A percentile compares a stretch with the other conserved stretches of the same genome.
phyloP scores from a whole-genome alignment of 768 basidiomycete species.

The Pisolithus marmoratus region DNA sequence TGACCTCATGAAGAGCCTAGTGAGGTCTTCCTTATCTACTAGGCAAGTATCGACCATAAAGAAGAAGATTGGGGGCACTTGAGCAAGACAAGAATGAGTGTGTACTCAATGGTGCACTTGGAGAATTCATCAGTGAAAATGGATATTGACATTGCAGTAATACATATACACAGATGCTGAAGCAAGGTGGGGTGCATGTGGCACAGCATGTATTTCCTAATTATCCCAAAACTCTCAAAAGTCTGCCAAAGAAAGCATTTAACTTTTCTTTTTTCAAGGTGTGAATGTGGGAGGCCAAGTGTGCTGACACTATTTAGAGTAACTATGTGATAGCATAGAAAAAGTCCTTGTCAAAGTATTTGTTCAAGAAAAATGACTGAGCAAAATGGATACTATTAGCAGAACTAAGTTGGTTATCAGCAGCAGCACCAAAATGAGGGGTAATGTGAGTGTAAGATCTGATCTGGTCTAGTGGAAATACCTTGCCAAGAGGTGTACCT shows the following conservation, averaged over 20 bases:
- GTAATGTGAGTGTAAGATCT: constrained; percentile 6
- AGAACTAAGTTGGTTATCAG: constrained; percentile 1
- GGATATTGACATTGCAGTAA: no score
- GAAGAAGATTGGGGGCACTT: constrained; percentile 92
- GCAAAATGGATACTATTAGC: constrained; percentile 3
- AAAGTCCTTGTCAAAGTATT: constrained; percentile 1
- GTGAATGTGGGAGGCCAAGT: no score
- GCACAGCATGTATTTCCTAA: no score
- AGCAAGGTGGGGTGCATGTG: no score
- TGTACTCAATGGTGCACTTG: constrained; percentile 86
- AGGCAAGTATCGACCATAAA: constrained; percentile 97
- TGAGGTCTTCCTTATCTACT: constrained; percentile 84
- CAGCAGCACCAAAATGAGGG: constrained; percentile 2
- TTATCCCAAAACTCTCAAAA: no score
- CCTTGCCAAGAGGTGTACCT: background rate
- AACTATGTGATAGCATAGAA: background rate
- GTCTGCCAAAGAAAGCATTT: no score
- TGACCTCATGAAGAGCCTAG: constrained; percentile 89
- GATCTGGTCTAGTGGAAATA: constrained; percentile 8
- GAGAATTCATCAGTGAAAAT: no score
- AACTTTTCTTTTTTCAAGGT: no score
- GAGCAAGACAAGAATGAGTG: constrained; percentile 83
- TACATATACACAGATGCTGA: no score
- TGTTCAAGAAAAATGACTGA: constrained; percentile 5
- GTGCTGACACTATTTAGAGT: no score